Evolutionary conservation across 2,329 filamentous ascomycete species (phyloP), one percentile per base, ranked within the genome.

Genomic region (Colletotrichum falcatum): DNA sequence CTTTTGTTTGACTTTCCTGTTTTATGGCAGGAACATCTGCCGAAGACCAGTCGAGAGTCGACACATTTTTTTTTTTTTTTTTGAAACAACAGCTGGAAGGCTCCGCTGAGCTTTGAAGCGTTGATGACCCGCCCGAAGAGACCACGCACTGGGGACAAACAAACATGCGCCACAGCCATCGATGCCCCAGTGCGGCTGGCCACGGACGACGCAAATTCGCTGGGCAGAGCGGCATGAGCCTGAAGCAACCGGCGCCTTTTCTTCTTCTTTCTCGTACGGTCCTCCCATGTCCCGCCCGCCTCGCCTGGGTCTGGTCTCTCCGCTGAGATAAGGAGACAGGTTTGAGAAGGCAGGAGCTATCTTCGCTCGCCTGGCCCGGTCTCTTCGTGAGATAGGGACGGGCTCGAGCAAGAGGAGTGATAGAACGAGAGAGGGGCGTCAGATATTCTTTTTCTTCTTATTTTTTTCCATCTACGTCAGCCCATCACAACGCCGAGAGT

Each of bases 401-500:
- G 64, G 53, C 46, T 71, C 46, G 64, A 71, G 64, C 62, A 39
- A 35, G 63, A 63, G 35, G 63, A 23, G 33, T 60, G 59, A 59
- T 35, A 16, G 37, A 28, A 46, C 20, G 68, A 46, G 37, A 44
- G 37, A 48, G 58, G 69, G 62, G 54, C 49, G 54, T 11, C 60
- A 56, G n/a, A n/a, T n/a, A 39, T 11, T 46, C 37, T 54, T 42
- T 56, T 49, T 16, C 37, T 55, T 20, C 33, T 33, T 54, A 54
- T 60, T 71, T 33, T 58, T 60, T 60, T 72, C 72, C 64, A 65
- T 73, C 54, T 33, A 70, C 68, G 28, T 46, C 71, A 77, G 77
- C 76, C 77, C 77, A 75, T 79, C 77, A 74, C 72, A 79, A 79
- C 74, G 78, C 78, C 78, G 78, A 79, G 77, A 75, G 77, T 79